Percentiles rank a stretch among this genome's conserved stretches.
phyloP scores from a whole-genome alignment of 73 alveolate species.

The Diophrys sp. region DNA sequence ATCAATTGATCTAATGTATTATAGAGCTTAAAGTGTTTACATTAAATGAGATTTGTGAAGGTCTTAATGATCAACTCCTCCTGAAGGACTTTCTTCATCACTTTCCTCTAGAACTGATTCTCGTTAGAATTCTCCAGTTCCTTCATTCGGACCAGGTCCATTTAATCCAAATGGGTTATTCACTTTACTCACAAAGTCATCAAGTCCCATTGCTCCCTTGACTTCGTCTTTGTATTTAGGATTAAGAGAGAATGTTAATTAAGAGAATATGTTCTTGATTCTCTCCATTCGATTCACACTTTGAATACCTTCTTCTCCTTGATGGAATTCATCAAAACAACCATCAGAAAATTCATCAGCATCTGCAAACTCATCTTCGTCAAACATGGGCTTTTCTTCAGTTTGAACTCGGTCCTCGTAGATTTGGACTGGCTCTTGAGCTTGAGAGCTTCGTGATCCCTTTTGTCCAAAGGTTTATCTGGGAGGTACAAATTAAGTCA shows the following conservation, averaged over 20 bases:
- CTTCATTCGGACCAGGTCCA: not conserved
- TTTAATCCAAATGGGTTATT: not conserved
- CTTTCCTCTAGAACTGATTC: not conserved
- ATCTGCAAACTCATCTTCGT: not conserved
- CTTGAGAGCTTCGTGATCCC: no score
- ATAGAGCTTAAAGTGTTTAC: slow-evolving; percentile 23
- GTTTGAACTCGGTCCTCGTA: no score
- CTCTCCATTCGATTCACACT: not conserved
- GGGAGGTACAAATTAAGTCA: not conserved
- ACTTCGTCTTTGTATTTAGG: not conserved
- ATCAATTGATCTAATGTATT: slow-evolving; percentile 2
- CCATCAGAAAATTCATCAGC: not conserved
- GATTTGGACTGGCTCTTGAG: no score
- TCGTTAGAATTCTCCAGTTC: not conserved
- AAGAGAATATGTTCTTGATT: not conserved
- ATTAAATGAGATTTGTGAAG: slow-evolving; percentile 35
- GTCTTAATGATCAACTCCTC: slow-evolving; percentile 12
- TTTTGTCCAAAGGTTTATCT: no score
- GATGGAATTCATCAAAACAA: not conserved
- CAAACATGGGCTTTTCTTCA: no score
- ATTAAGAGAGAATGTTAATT: not conserved
- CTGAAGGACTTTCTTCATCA: not conserved
- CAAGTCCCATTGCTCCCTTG: not conserved
- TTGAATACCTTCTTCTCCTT: not conserved
- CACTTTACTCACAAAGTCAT: not conserved